Conservation (phyloP, 139 green algal genomes). For the Zygnema cylindricum region DNA sequence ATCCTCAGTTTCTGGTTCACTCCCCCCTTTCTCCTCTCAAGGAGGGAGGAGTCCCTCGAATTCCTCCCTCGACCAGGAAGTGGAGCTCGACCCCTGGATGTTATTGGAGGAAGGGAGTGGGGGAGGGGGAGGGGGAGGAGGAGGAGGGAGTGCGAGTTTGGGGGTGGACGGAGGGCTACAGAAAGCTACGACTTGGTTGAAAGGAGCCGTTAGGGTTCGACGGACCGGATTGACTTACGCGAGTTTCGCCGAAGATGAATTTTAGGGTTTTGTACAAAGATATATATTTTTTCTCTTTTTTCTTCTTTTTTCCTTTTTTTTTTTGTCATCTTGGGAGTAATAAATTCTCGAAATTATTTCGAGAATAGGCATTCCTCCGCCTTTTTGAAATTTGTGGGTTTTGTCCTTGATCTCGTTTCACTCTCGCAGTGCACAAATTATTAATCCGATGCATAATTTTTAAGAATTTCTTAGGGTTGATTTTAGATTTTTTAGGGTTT, state of each 20-base stretch:
- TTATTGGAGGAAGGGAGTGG: constrained; percentile 31
- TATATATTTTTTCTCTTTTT: too few species aligned
- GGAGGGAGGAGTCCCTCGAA: not conserved
- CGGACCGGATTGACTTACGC: constrained; percentile 29
- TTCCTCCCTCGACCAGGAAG: not conserved
- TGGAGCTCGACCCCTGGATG: constrained; percentile 45
- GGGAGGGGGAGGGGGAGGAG: not conserved
- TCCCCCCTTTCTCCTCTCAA: not conserved
- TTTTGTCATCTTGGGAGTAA: too few species aligned
- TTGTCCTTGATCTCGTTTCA: too few species aligned
- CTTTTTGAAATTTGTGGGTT: too few species aligned
- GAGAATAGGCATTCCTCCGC: too few species aligned
- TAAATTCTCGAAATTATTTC: too few species aligned
- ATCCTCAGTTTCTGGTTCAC: constrained; percentile 10
- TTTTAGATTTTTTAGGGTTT: too few species aligned
- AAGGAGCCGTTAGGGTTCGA: constrained; percentile 35
- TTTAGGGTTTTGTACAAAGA: too few species aligned
- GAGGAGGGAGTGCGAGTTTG: not conserved
- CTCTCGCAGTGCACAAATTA: too few species aligned
- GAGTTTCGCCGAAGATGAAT: not conserved
- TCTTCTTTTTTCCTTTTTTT: too few species aligned
- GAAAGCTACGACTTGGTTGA: constrained; percentile 35
- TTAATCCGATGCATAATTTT: too few species aligned
- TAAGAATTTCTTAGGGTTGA: too few species aligned
- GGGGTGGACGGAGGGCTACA: not conserved